These are phyloP conservation scores for Aphanomyces stellatus DNA, from an alignment of 352 stramenopile genomes.

Conservation along the genomic window DNA sequence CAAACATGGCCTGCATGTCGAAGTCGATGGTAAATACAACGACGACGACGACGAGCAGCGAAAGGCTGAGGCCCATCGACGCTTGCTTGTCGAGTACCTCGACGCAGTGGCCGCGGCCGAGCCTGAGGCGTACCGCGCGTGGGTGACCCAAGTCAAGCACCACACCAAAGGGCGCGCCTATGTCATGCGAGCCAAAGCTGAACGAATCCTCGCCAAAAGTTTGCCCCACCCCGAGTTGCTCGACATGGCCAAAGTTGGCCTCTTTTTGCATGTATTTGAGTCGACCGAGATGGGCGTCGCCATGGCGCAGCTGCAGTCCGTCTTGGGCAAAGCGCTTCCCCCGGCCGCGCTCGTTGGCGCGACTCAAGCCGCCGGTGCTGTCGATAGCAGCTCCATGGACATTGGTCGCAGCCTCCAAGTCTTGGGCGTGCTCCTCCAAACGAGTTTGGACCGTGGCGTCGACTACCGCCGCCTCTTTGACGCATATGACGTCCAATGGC, in stretches of 20 bases:
- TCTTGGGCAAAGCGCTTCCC: constrained; percentile 20
- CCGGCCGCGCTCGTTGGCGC: background rate
- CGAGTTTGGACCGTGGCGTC: constrained; percentile 32
- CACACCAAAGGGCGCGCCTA: background rate
- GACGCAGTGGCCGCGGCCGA: constrained; percentile 25
- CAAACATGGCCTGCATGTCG: constrained; percentile 6
- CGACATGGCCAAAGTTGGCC: constrained; percentile 16
- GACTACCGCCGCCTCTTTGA: constrained; percentile 51
- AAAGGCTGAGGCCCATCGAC: constrained; percentile 27
- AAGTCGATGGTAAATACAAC: background rate
- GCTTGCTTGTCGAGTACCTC: constrained; percentile 15
- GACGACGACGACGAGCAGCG: constrained; percentile 9
- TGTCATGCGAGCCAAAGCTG: background rate
- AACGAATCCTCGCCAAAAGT: background rate
- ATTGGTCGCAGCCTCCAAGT: background rate
- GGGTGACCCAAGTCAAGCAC: background rate
- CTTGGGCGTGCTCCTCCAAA: constrained; percentile 25
- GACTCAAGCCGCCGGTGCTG: background rate
- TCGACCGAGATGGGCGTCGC: constrained; percentile 21
- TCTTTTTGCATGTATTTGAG: constrained; percentile 4
- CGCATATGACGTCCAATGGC: constrained; percentile 34
- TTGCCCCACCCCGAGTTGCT: background rate
- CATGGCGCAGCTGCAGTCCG: constrained; percentile 27
- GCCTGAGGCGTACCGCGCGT: background rate
- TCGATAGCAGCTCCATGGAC: background rate